These are phyloP conservation scores for Hanseniaspora valbyensis DNA, from an alignment of 805 yeast species.

Conservation along the genomic window DNA sequence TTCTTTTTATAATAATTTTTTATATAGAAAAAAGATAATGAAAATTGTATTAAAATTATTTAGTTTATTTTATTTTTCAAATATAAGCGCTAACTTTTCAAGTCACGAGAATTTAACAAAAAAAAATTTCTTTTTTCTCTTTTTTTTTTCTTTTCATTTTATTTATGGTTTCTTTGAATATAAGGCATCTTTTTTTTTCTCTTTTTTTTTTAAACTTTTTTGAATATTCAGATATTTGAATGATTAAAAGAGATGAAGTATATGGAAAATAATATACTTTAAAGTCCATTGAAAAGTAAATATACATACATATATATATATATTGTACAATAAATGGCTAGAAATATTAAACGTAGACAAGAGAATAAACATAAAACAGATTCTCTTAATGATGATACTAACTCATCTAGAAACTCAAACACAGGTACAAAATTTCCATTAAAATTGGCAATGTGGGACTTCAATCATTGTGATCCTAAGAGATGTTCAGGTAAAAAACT, in stretches of 20 bases:
- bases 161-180: no score
- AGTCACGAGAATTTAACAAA: constrained; percentile 19
- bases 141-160: neutral
- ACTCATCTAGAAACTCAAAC: neutral
- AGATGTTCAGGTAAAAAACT: constrained; percentile 92
- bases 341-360: neutral
- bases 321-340: neutral
- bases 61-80: no score
- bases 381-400: neutral
- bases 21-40: no score
- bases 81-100: neutral
- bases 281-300: no score
- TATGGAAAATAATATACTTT: no score
- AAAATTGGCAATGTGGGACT: constrained; percentile 97
- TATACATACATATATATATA: neutral
- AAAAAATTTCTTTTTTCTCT: neutral
- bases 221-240: no score
- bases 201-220: no score
- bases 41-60: no score
- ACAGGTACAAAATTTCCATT: constrained; percentile 49
- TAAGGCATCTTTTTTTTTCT: no score
- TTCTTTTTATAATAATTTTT: no score
- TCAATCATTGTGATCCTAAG: constrained; percentile 97
- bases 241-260: no score
- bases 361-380: neutral